Percentiles rank a stretch among this genome's conserved stretches.
These are phyloP conservation scores for Mortierella sp. DNA, from an alignment of 371 early-diverging fungal species.

Conservation along the genomic window DNA sequence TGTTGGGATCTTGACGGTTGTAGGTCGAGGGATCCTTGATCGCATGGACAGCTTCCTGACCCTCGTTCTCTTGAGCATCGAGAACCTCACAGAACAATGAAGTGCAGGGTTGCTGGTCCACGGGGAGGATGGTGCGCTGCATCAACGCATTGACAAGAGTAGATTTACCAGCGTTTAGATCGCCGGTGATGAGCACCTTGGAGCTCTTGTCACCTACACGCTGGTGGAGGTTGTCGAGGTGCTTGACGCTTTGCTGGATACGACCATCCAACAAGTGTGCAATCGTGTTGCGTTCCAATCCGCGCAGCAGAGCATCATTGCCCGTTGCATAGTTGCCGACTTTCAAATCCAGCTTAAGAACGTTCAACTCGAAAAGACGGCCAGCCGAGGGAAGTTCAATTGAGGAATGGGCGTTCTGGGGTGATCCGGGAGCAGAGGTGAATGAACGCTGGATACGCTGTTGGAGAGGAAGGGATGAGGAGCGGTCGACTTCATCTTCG, in stretches of 20 bases:
- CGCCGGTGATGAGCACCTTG: constrained; percentile 96
- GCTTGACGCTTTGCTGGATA: constrained; percentile 73
- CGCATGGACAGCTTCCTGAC: constrained; percentile 92
- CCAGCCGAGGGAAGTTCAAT: constrained; percentile 47
- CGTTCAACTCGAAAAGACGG: constrained; percentile 58
- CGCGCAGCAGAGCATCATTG: constrained; percentile 61
- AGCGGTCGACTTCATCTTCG: constrained; percentile 48
- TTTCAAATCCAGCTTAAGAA: constrained; percentile 79
- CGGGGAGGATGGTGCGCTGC: constrained; percentile 88
- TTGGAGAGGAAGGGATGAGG: constrained; percentile 23
- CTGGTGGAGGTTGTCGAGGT: constrained; percentile 83
- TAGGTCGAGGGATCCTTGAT: constrained; percentile 77
- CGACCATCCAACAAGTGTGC: constrained; percentile 77
- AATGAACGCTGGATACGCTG: constrained; percentile 55
- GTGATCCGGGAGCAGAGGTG: constrained; percentile 57
- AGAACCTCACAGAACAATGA: constrained; percentile 94
- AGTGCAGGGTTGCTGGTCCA: constrained; percentile 98
- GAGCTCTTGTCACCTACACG: constrained; percentile 93
- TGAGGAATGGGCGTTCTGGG: constrained; percentile 45
- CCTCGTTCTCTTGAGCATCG: constrained; percentile 86
- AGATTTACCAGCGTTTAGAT: constrained; percentile 97
- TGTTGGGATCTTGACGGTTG: constrained; percentile 75
- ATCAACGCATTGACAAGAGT: constrained; percentile 97
- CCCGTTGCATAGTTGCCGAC: constrained; percentile 68
- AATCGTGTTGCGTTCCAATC: constrained; percentile 77